Percentiles rank a stretch among this genome's conserved stretches.
These are phyloP conservation scores for Nigrospora osmanthi DNA, from an alignment of 2,329 filamentous ascomycete species.

Conservation along the genomic window DNA sequence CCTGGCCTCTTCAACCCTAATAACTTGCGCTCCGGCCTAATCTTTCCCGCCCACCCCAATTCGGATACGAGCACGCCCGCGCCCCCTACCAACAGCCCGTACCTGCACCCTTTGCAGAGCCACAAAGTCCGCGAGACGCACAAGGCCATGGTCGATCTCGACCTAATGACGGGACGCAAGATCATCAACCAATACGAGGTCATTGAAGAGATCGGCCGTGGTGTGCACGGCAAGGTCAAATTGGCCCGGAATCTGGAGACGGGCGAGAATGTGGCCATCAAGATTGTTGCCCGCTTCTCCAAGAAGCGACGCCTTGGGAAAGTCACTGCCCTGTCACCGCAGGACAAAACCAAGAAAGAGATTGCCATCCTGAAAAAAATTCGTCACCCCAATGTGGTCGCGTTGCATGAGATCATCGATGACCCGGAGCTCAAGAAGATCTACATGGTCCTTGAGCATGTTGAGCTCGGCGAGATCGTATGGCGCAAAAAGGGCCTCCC, in stretches of 20 bases:
- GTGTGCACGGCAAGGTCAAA: constrained; percentile 97
- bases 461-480: constrained; percentile 86
- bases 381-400: constrained; percentile 93
- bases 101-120: constrained; percentile 62
- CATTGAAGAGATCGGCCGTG: constrained; percentile 89
- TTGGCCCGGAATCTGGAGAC: constrained; percentile 74
- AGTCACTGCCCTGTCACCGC: constrained; percentile 55
- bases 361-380: constrained; percentile 99
- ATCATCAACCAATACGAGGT: constrained; percentile 97
- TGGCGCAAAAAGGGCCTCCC: constrained; percentile 87
- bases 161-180: constrained; percentile 84
- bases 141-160: constrained; percentile 83
- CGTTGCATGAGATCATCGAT: constrained; percentile 92
- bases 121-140: constrained; percentile 79
- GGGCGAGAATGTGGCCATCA: constrained; percentile 83
- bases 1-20: constrained; percentile 53
- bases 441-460: constrained; percentile 94
- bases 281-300: constrained; percentile 94
- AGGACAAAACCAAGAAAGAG: constrained; percentile 85
- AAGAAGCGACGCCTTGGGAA: constrained; percentile 89
- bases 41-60: constrained; percentile 30
- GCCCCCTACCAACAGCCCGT: constrained; percentile 45
- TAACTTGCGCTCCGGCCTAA: constrained; percentile 31
- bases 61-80: constrained; percentile 49
- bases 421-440: constrained; percentile 96